phyloP scores from a whole-genome alignment of 106 monocot species.

The Dactylorhiza incarnata region DNA sequence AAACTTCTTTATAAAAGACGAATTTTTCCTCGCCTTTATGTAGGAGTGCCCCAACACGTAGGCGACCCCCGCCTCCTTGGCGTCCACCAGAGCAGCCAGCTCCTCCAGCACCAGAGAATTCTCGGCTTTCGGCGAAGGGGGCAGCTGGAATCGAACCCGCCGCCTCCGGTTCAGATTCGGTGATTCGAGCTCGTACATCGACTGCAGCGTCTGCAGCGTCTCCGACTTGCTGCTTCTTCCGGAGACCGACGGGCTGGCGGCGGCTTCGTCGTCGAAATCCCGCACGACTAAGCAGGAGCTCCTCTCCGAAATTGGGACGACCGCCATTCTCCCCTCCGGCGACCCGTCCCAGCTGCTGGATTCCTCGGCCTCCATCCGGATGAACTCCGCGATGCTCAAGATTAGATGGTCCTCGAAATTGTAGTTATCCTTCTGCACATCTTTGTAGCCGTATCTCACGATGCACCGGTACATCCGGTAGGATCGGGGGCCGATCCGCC shows the following conservation, averaged over 20 bases:
- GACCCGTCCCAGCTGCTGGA: constrained; percentile 35
- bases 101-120: constrained; percentile 27
- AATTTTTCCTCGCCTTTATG: constrained; percentile 43
- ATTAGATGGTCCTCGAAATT: constrained; percentile 64
- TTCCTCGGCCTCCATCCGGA: constrained; percentile 73
- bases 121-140: constrained; percentile 10
- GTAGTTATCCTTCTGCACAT: constrained; percentile 51
- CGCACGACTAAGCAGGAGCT: constrained; percentile 35
- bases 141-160: constrained; percentile 26
- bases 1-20: constrained; percentile 42
- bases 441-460: constrained; percentile 75
- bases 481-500: constrained; percentile 53
- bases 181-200: constrained; percentile 35
- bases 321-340: constrained; percentile 72
- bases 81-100: constrained; percentile 24
- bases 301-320: constrained; percentile 32
- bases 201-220: constrained; percentile 43
- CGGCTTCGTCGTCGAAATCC: constrained; percentile 16
- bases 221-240: constrained; percentile 46
- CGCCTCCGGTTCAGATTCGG: constrained; percentile 15
- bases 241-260: neutral
- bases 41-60: constrained; percentile 64
- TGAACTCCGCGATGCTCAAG: constrained; percentile 80
- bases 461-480: constrained; percentile 74
- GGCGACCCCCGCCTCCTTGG: constrained; percentile 55